Evolutionary conservation across 2,329 filamentous ascomycete species (phyloP), one percentile per base, ranked within the genome.

Genomic region (Stagonosporopsis tanaceti): DNA sequence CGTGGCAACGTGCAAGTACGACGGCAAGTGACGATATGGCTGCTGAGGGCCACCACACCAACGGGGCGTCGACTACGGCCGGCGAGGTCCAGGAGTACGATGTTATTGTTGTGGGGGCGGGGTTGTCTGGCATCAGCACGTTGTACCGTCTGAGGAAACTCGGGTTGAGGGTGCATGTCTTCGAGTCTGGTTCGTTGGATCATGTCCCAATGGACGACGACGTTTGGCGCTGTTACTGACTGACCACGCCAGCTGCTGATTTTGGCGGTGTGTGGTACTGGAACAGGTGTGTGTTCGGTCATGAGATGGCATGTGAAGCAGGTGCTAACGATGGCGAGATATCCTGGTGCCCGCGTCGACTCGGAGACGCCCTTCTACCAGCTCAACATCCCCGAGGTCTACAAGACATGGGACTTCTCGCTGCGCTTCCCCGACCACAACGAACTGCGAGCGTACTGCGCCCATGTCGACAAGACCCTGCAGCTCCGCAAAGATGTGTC

Each of bases 301-400:
- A 28, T 27, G 38, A 12, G 20, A 25, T 20, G 3, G 6, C 6
- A 40, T 17, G 12, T 24, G 7, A 14, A 27, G 20, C 20, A 20
- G 11, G 11, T 30, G 27, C 41, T 44, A 30, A 44, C 3, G 27
- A 17, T 7, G n/a, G 41, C 2, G 17, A 44, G 41, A 27, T 44
- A 44, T n/a, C 45, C 45, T 7, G 45, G 45, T 12, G 45, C 45
- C 2, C 66, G 71, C 7, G 70, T 73, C 8, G 71, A 74, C 47
- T 63, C 59, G 9, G 71, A 72, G 51, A 62, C 55, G 4, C 70
- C 71, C 11, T 69, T 69, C 45, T 74, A 74, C 53, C 69, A 73
- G 50, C 64, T 73, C 40, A 64, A 58, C 54, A 70, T 71, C 22
- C 68, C 64, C 2, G 66, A 67, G 38, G 66, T 71, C 1, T 72